Percentiles rank a stretch among this genome's conserved stretches.
Conservation (phyloP, 1,284 basidiomycete genomes). For the Hymenochaete sp. region DNA sequence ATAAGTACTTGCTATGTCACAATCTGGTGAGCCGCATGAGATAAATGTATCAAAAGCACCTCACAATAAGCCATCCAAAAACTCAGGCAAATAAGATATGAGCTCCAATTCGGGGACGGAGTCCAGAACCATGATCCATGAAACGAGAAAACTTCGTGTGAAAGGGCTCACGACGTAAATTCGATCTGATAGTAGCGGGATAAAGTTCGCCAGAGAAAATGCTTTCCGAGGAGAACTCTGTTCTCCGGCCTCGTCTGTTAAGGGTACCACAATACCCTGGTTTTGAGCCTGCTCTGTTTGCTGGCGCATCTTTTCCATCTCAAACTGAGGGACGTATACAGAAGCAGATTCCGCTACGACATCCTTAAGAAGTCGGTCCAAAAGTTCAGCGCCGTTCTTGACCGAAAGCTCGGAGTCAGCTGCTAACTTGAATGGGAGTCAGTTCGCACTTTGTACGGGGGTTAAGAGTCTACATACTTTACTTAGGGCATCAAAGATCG, state of each 20-base stretch:
- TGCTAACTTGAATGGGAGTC: conserved; percentile 57
- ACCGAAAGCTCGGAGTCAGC: conserved; percentile 95
- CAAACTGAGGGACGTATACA: conserved; percentile 87
- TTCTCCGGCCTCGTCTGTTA: conserved; percentile 42
- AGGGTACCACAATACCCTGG: conserved; percentile 54
- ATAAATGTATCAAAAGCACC: conserved; percentile 25
- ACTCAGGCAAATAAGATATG: conserved; percentile 89
- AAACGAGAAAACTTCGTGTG: conserved; percentile 91
- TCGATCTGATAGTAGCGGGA: conserved; percentile 87
- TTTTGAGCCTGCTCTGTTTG: conserved; percentile 32
- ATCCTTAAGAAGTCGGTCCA: conserved; percentile 95
- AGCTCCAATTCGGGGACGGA: conserved; percentile 96
- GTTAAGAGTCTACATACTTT: conserved; percentile 50
- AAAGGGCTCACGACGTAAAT: conserved; percentile 96
- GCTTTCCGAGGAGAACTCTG: conserved; percentile 56
- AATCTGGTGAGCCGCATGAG: conserved; percentile 1
- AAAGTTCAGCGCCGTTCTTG: conserved; percentile 97
- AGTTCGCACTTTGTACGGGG: conserved; percentile 1
- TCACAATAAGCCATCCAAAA: conserved; percentile 88
- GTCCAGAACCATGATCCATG: conserved; percentile 94
- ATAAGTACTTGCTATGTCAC: conserved; percentile 76
- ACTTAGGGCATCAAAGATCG: conserved; percentile 94
- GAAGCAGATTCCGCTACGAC: conserved; percentile 96
- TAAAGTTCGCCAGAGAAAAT: conserved; percentile 91
- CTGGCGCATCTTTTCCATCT: conserved; percentile 60